phyloP scores from a whole-genome alignment of 1,284 basidiomycete species.

The Leccinum subspadiceum region DNA sequence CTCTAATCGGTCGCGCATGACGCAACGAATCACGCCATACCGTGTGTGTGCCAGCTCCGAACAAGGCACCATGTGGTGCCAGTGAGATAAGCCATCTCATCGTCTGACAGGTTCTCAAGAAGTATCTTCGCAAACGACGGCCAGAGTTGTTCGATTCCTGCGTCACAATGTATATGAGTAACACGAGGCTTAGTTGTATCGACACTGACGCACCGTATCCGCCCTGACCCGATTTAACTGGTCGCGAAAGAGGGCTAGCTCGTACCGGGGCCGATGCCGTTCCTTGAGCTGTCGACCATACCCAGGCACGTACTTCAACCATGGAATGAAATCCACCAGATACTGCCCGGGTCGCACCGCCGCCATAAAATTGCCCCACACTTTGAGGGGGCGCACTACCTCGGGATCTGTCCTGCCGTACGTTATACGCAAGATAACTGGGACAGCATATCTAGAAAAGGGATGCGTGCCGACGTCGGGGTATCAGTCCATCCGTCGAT shows the following conservation, averaged over 20 bases:
- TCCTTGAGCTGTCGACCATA: slow-evolving; percentile 8
- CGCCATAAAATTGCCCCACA: slow-evolving; percentile 45
- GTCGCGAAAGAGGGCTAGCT: slow-evolving; percentile 35
- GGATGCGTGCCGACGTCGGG: background rate
- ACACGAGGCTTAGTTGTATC: too few species aligned
- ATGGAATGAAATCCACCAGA: slow-evolving; percentile 56
- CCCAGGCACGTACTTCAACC: slow-evolving; percentile 40
- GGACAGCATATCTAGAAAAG: slow-evolving; percentile 51
- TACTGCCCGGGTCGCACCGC: slow-evolving; percentile 53
- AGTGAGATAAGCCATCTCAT: slow-evolving; percentile 20
- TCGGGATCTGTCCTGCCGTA: slow-evolving; percentile 65
- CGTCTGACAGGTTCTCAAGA: slow-evolving; percentile 10
- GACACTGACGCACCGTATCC: slow-evolving; percentile 3
- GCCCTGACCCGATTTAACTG: slow-evolving; percentile 9
- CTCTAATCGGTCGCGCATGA: background rate
- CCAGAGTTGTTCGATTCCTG: slow-evolving; percentile 1
- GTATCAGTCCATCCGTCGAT: background rate
- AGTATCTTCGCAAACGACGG: slow-evolving; percentile 11
- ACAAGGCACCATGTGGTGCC: slow-evolving; percentile 3
- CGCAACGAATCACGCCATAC: background rate
- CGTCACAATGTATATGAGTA: background rate
- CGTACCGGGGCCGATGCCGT: slow-evolving; percentile 46
- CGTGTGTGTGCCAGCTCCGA: slow-evolving; percentile 9
- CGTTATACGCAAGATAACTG: slow-evolving; percentile 60
- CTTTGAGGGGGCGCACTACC: slow-evolving; percentile 50